Conservation (phyloP, 805 yeast species). For the Cyberlindnera misumaiensis region DNA sequence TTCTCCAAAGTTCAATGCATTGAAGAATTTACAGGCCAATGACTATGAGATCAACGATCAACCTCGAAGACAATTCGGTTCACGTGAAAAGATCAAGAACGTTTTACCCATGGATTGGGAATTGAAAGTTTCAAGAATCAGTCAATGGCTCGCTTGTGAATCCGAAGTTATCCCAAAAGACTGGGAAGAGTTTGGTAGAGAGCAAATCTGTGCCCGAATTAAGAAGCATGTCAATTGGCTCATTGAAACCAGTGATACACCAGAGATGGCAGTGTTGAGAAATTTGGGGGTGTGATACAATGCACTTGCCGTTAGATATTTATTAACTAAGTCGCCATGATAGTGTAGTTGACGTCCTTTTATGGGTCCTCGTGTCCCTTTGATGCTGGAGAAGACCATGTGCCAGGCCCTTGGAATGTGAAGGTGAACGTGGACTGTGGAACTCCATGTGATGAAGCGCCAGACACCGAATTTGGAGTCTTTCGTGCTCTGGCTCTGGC, state of each 20-base stretch:
- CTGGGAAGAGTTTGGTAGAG: slow-evolving; percentile 20
- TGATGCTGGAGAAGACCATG: too few relatives aligned
- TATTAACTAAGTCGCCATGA: too few relatives aligned
- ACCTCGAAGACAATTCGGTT: slow-evolving; percentile 24
- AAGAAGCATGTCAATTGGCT: slow-evolving; percentile 23
- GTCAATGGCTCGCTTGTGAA: slow-evolving; percentile 26
- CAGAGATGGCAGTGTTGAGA: slow-evolving; percentile 21
- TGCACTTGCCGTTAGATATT: too few relatives aligned
- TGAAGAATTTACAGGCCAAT: slow-evolving; percentile 12
- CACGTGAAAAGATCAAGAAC: slow-evolving; percentile 20
- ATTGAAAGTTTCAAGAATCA: slow-evolving; percentile 20
- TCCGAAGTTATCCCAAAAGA: slow-evolving; percentile 21
- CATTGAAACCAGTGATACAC: slow-evolving; percentile 23
- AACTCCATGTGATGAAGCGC: too few relatives aligned
- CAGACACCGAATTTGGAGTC: too few relatives aligned
- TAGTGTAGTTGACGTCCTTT: too few relatives aligned
- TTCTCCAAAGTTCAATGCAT: slow-evolving; percentile 24
- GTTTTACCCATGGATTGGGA: slow-evolving; percentile 22
- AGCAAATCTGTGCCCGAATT: slow-evolving; percentile 17
- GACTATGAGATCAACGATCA: slow-evolving; percentile 21
- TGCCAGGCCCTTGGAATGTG: too few relatives aligned
- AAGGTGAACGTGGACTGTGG: too few relatives aligned
- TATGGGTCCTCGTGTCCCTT: too few relatives aligned
- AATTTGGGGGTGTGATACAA: slow-evolving; percentile 15
- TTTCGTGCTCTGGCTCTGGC: too few relatives aligned